These are phyloP conservation scores for Pythium oligandrum DNA, from an alignment of 352 stramenopile genomes.

Conservation along the genomic window DNA sequence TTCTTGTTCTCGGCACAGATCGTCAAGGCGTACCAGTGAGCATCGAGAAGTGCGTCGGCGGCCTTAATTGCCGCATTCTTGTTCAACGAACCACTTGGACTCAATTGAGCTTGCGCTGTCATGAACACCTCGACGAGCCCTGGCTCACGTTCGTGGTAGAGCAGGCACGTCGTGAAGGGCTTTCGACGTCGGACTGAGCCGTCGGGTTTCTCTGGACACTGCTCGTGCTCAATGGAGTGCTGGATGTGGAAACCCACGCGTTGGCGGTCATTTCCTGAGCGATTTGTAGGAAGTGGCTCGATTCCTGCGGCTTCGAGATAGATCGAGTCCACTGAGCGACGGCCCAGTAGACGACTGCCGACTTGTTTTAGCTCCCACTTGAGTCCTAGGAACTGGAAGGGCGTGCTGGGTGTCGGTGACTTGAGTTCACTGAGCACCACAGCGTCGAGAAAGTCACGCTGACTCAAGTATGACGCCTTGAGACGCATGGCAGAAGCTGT, in stretches of 20 bases:
- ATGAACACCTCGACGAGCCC: slow-evolving; percentile 24
- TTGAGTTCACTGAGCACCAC: slow-evolving; percentile 34
- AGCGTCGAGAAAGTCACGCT: slow-evolving; percentile 44
- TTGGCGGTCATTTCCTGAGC: slow-evolving; percentile 5
- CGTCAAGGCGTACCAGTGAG: slow-evolving; percentile 13
- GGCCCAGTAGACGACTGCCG: no score
- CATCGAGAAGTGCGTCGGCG: slow-evolving; percentile 10
- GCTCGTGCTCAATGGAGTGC: slow-evolving; percentile 35
- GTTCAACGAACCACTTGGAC: slow-evolving; percentile 13
- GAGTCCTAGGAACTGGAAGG: slow-evolving; percentile 47
- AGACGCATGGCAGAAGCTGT: slow-evolving; percentile 46
- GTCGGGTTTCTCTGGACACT: not conserved
- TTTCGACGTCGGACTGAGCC: slow-evolving; percentile 10
- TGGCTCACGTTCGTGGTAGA: slow-evolving; percentile 20
- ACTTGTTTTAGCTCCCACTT: slow-evolving; percentile 42
- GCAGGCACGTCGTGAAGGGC: slow-evolving; percentile 14
- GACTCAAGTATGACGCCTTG: slow-evolving; percentile 41
- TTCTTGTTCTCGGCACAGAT: slow-evolving; percentile 25
- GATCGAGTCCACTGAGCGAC: slow-evolving; percentile 27
- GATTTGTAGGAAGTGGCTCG: slow-evolving; percentile 2
- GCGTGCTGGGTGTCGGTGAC: slow-evolving; percentile 26
- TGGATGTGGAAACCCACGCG: slow-evolving; percentile 42
- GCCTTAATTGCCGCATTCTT: slow-evolving; percentile 7
- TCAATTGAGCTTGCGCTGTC: slow-evolving; percentile 13
- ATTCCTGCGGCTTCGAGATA: slow-evolving; percentile 50